Base-by-base conservation (phyloP, 2,329 filamentous ascomycete species). In the Diaporthe longicolla region DNA sequence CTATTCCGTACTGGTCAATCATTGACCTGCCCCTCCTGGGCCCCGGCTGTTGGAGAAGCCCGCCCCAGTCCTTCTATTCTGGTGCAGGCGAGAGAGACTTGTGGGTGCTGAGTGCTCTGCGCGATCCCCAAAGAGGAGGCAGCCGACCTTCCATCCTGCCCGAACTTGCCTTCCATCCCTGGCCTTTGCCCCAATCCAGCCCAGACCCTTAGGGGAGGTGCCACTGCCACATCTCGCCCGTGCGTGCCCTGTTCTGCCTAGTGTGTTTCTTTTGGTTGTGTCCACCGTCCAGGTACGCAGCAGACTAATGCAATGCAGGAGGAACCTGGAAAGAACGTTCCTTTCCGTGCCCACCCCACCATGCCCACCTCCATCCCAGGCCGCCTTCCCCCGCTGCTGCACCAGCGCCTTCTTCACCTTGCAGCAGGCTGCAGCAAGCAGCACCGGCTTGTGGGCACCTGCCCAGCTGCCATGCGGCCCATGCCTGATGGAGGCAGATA, bases 251-350 rank as follows among this genome's bases (percentile, higher is more conserved):
- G 59, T 63, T 15, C 24, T 45, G 37, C 17, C 66, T 40, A 26
- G 48, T 29, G 32, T 19, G 35, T 57, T 26, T 35, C 32, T 26
- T 57, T 19, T 61, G 57, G 35, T 15, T 15, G 37, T 32, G 37
- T 15, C 37, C 13, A 4, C 37, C 13, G 37, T 21, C 45, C 45
- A 21, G 19, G 45, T n/a, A 29, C 17, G 26, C 45, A 19, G 32
- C 32, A 40, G 48, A 9, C 63, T 68, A 68, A 68, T 68, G 63
- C 63, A 68, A 68, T 68, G 63, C 63, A 68, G 8, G 63, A 54
- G 45, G 48, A 68, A 54, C 63, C 63, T 68, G 63, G 63, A 68
- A 68, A 68, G 63, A 68, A 68, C 63, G 63, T 68, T 54, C 63
- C 63, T 68, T 68, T 68, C 63, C 48, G 48, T 54, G 21, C 29